A percentile compares a stretch with the other conserved stretches of the same genome.
These are phyloP conservation scores for Solanum hybrid DNA, from an alignment of 305 asterid genomes.

Conservation along the genomic window DNA sequence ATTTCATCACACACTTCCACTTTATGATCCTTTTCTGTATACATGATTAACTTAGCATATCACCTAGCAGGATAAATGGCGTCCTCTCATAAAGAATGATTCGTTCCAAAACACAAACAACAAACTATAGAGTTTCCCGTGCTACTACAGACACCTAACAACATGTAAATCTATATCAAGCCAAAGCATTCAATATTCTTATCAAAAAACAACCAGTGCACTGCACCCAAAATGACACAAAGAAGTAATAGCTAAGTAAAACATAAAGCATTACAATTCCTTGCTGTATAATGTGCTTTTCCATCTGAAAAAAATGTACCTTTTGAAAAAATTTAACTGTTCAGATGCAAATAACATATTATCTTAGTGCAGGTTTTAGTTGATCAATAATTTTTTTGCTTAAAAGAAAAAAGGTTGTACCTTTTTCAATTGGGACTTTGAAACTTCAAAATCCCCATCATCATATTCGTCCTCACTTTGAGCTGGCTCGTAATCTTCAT, in stretches of 20 bases:
- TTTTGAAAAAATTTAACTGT: neutral
- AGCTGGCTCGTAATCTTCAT: slow-evolving; percentile 78
- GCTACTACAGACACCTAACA: neutral
- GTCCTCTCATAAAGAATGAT: neutral
- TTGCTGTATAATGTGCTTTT: neutral
- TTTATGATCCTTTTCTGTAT: neutral
- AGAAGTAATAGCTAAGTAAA: neutral
- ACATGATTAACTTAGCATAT: neutral
- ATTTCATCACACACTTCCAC: neutral
- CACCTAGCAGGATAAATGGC: neutral
- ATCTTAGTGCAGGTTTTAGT: neutral
- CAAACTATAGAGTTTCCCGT: neutral
- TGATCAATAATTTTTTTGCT: neutral
- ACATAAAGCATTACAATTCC: neutral
- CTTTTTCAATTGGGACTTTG: slow-evolving; percentile 33
- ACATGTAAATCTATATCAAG: neutral
- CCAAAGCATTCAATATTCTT: neutral
- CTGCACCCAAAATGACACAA: neutral
- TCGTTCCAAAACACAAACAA: neutral
- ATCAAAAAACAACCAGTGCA: neutral
- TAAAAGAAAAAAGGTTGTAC: slow-evolving; percentile 4
- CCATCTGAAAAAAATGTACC: neutral
- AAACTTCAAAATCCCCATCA: slow-evolving; percentile 29
- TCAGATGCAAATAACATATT: neutral
- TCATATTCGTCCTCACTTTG: slow-evolving; percentile 48